Conservation (phyloP, 1,139 yeast genomes). For the Wickerhamomyces sp. region DNA sequence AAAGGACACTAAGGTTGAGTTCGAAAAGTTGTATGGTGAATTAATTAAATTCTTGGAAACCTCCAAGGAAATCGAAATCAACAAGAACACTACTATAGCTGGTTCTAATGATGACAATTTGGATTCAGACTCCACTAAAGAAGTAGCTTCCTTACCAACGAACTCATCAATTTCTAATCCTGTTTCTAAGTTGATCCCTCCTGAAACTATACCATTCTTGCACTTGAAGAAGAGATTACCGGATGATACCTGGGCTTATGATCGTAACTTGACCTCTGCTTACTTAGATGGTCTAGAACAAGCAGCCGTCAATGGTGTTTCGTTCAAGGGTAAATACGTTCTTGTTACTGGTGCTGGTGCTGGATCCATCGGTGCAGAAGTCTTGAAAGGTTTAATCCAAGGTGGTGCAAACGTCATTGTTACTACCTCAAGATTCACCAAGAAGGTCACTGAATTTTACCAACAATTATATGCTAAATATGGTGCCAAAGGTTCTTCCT, state of each 20-base stretch:
- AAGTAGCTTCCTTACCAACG: constrained; percentile 79
- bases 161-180: constrained; percentile 66
- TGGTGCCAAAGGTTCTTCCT: constrained; percentile 88
- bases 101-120: constrained; percentile 41
- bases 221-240: constrained; percentile 77
- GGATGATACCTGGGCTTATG: constrained; percentile 80
- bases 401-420: constrained; percentile 98
- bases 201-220: constrained; percentile 91
- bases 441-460: constrained; percentile 91
- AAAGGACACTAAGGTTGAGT: constrained; percentile 63
- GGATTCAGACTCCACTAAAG: constrained; percentile 65
- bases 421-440: constrained; percentile 93
- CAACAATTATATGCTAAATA: constrained; percentile 88
- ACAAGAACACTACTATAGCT: constrained; percentile 35
- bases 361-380: constrained; percentile 97
- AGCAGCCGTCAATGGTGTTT: constrained; percentile 89
- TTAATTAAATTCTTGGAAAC: constrained; percentile 69
- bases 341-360: constrained; percentile 98
- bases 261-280: constrained; percentile 66
- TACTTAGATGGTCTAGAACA: constrained; percentile 89
- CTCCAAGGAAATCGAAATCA: constrained; percentile 55
- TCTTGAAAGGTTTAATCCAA: constrained; percentile 87
- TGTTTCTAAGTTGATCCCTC: constrained; percentile 67
- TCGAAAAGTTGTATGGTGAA: constrained; percentile 76
- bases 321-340: constrained; percentile 85